Conservation (phyloP, 2,329 filamentous ascomycete species). For the Colletotrichum aenigma region DNA sequence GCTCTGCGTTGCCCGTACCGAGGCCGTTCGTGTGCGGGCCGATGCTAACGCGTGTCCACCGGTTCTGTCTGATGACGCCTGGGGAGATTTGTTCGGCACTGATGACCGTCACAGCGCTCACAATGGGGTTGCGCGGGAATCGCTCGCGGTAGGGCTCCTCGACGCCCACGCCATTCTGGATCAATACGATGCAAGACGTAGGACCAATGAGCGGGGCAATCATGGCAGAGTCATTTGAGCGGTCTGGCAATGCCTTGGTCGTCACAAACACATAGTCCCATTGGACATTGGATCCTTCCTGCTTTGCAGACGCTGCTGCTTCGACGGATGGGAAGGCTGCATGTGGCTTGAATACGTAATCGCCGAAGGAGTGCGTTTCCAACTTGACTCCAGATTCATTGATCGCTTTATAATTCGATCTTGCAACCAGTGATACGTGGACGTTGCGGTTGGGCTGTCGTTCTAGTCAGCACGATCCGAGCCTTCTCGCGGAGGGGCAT, state of each 20-base stretch:
- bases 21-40: conserved; percentile 66
- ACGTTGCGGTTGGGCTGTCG: conserved; percentile 52
- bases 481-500: not conserved
- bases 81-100: conserved; percentile 69
- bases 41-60: conserved; percentile 75
- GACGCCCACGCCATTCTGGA: conserved; percentile 75
- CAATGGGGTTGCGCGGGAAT: conserved; percentile 64
- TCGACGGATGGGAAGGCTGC: conserved; percentile 66
- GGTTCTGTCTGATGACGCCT: conserved; percentile 70
- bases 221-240: conserved; percentile 63
- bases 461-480: conserved; percentile 17
- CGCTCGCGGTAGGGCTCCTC: conserved; percentile 68
- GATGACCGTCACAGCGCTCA: conserved; percentile 73
- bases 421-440: conserved; percentile 71
- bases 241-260: conserved; percentile 72
- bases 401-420: conserved; percentile 74
- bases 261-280: conserved; percentile 71
- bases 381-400: conserved; percentile 65
- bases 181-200: conserved; percentile 65
- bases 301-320: conserved; percentile 45
- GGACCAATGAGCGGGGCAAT: conserved; percentile 64
- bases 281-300: not conserved
- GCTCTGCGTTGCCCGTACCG: conserved; percentile 34
- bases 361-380: conserved; percentile 69
- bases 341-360: conserved; percentile 67